Conservation (phyloP, 2,329 filamentous ascomycete species). For the Fusarium drepaniforme region DNA sequence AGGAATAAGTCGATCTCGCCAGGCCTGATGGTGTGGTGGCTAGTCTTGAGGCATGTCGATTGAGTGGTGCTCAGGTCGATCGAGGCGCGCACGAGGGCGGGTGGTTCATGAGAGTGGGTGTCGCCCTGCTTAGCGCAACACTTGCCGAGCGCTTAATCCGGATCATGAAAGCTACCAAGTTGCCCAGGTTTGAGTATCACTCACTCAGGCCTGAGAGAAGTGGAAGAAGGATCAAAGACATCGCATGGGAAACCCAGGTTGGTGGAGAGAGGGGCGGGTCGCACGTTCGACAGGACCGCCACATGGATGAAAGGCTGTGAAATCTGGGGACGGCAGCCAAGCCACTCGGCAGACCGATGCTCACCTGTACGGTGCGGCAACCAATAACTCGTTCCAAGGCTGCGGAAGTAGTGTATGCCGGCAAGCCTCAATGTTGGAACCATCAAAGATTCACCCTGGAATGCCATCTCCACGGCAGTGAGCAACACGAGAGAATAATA, state of each 20-base stretch:
- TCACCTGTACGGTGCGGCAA: conserved; percentile 1
- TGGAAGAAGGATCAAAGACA: conserved; percentile 21
- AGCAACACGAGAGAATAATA: conserved; percentile 28
- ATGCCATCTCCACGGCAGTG: conserved; percentile 34
- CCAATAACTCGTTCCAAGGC: conserved; percentile 28
- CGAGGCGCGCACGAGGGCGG: conserved; percentile 34
- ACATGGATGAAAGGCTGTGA: conserved; percentile 34
- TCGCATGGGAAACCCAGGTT: conserved; percentile 26
- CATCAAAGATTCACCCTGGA: conserved; percentile 1
- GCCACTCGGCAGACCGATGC: conserved; percentile 32
- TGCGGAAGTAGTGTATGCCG: conserved; percentile 1
- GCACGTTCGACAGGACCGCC: conserved; percentile 37
- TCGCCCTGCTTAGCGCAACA: conserved; percentile 32
- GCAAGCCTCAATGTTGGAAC: conserved; percentile 11
- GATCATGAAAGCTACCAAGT: conserved; percentile 11
- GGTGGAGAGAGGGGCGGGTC: conserved; percentile 32
- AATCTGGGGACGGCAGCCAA: conserved; percentile 37
- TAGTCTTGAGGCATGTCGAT: conserved; percentile 20
- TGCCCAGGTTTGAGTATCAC: conserved; percentile 21
- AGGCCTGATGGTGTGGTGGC: conserved; percentile 39
- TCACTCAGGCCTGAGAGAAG: conserved; percentile 13
- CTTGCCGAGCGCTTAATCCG: conserved; percentile 36
- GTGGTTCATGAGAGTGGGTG: conserved; percentile 32
- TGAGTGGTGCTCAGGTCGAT: conserved; percentile 27
- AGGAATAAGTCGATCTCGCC: conserved; percentile 41